Percentiles rank a stretch among this genome's conserved stretches.
These are phyloP conservation scores for Hibiscus mutabilis DNA, from an alignment of 345 rosid genomes.

Conservation along the genomic window DNA sequence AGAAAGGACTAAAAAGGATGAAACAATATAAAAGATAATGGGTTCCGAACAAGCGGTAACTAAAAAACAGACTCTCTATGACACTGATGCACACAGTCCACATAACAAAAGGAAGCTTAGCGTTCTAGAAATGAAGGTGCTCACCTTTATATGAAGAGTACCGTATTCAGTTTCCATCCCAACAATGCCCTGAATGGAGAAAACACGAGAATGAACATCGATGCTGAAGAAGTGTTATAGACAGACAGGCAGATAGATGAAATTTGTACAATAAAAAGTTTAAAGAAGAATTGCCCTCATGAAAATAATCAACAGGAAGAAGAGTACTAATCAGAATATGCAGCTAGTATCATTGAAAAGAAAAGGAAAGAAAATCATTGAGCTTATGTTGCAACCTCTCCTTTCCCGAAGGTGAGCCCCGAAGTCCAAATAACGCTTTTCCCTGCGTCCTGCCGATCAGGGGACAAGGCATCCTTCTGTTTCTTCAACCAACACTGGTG, in stretches of 20 bases:
- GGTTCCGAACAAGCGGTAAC: neutral
- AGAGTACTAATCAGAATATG: neutral
- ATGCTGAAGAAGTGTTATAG: neutral
- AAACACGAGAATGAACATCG: neutral
- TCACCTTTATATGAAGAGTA: conserved; percentile 72
- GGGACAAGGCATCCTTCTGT: conserved; percentile 64
- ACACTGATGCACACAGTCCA: neutral
- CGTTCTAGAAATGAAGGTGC: conserved; percentile 12
- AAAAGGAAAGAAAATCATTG: neutral
- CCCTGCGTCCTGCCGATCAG: conserved; percentile 60
- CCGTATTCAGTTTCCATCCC: conserved; percentile 80
- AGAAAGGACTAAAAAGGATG: neutral
- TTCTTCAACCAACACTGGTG: conserved; percentile 96
- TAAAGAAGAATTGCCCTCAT: neutral
- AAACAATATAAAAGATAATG: neutral
- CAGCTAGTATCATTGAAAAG: neutral
- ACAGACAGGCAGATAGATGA: neutral
- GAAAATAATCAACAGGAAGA: neutral
- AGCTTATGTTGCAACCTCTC: conserved; percentile 49
- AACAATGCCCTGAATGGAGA: conserved; percentile 59
- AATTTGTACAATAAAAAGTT: neutral
- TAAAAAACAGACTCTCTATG: neutral
- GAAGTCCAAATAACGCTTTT: conserved; percentile 76
- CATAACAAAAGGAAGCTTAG: neutral
- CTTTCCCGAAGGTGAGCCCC: conserved; percentile 84